Conservation (phyloP, 345 rosid species). For the Corymbia maculata region DNA sequence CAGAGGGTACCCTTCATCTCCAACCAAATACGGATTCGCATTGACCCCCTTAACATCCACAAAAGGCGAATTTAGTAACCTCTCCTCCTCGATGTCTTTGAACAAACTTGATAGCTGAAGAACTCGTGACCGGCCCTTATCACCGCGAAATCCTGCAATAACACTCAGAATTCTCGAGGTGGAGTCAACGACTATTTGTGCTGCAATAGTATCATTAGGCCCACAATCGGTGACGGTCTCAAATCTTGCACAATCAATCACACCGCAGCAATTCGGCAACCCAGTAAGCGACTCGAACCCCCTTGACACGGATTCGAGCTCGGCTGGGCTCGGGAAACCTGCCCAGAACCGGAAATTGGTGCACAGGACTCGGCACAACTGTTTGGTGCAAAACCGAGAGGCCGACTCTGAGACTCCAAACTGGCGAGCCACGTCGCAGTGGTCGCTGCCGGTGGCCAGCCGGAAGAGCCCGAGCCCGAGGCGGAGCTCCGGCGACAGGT, state of each 20-base stretch:
- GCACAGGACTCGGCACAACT: conserved; percentile 58
- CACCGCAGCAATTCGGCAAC: conserved; percentile 62
- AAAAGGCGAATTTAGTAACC: conserved; percentile 19
- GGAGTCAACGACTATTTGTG: conserved; percentile 56
- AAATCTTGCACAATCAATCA: conserved; percentile 42
- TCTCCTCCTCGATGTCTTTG: conserved; percentile 31
- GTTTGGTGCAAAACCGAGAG: conserved; percentile 54
- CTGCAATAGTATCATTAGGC: conserved; percentile 20
- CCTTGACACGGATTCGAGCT: conserved; percentile 30
- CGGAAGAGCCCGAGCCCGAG: conserved; percentile 53
- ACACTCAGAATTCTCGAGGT: conserved; percentile 42
- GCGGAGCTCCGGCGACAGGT: conserved; percentile 51
- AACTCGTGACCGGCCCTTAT: conserved; percentile 22
- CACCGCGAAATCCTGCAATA: conserved; percentile 44
- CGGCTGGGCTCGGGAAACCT: conserved; percentile 36
- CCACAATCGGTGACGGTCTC: conserved; percentile 7
- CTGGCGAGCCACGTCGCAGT: conserved; percentile 30
- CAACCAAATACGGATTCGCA: conserved; percentile 41
- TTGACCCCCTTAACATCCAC: conserved; percentile 16
- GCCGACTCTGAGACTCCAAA: conserved; percentile 51
- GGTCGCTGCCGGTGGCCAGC: conserved; percentile 42
- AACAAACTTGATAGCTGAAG: conserved; percentile 39
- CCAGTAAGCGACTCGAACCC: conserved; percentile 35
- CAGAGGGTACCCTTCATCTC: conserved; percentile 40
- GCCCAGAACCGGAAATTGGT: conserved; percentile 73